A percentile compares a stretch with the other conserved stretches of the same genome.
Evolutionary conservation across 768 basidiomycete genomes (phyloP).

Genomic region (Scleroderma bovista): DNA sequence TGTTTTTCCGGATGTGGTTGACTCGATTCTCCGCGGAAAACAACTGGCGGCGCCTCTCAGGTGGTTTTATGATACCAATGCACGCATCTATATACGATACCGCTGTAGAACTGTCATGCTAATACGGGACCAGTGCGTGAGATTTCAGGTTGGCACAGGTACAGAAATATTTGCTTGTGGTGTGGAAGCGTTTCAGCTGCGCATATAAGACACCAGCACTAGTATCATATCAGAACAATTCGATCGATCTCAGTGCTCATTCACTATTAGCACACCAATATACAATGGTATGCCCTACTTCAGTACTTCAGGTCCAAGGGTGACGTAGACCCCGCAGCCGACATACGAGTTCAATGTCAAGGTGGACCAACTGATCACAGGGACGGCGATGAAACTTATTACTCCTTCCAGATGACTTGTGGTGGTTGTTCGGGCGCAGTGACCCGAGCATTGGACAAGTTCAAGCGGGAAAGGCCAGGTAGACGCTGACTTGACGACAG

Average conservation of each 20-base stretch:
- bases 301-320: background rate
- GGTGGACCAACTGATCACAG: constrained; percentile 35
- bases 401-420: constrained; percentile 72
- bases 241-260: too few species aligned
- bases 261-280: too few species aligned
- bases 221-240: too few species aligned
- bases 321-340: constrained; percentile 7
- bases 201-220: too few species aligned
- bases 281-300: too few species aligned
- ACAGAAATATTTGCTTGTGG: too few species aligned
- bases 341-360: constrained; percentile 80
- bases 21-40: background rate
- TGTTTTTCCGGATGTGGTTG: background rate
- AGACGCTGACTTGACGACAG: background rate
- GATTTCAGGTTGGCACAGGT: too few species aligned
- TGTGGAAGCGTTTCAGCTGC: too few species aligned
- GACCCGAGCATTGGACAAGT: constrained; percentile 50
- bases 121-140: background rate
- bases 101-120: background rate
- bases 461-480: constrained; percentile 55
- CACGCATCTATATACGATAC: background rate
- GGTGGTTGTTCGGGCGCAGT: constrained; percentile 82
- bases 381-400: background rate
- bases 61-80: background rate
- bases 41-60: background rate